Percentiles rank a stretch among this genome's conserved stretches.
phyloP scores from a whole-genome alignment of 2,329 filamentous ascomycete species.

The Fonsecaea pedrosoi region DNA sequence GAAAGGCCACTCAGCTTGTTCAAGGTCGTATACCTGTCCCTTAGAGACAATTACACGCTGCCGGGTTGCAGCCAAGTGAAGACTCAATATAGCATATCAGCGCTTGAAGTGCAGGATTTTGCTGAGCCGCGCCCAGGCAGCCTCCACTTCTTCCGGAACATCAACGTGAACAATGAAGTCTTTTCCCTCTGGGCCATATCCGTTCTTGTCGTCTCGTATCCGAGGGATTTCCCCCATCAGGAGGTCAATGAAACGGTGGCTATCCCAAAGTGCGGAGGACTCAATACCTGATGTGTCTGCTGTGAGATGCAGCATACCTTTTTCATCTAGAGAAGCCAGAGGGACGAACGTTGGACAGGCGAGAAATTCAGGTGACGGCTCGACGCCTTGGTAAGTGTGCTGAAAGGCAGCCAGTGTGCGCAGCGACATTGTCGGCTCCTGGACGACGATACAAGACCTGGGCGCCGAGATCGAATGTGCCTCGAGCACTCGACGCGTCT shows the following conservation, averaged over 20 bases:
- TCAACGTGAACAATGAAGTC: conserved; percentile 55
- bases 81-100: conserved; percentile 5
- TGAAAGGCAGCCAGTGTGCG: conserved; percentile 53
- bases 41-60: background rate
- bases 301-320: background rate
- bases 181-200: conserved; percentile 55
- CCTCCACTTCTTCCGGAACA: conserved; percentile 47
- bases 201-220: conserved; percentile 50
- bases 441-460: conserved; percentile 47
- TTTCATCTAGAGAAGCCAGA: conserved; percentile 6
- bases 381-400: conserved; percentile 45
- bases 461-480: conserved; percentile 38
- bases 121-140: conserved; percentile 43
- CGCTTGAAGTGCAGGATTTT: conserved; percentile 18
- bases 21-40: background rate
- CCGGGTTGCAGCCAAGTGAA: background rate
- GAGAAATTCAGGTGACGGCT: conserved; percentile 38
- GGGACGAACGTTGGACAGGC: conserved; percentile 47
- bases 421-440: conserved; percentile 56
- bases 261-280: conserved; percentile 46
- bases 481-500: conserved; percentile 48
- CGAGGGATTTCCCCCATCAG: conserved; percentile 54
- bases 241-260: conserved; percentile 51
- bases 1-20: background rate
- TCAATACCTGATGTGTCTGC: conserved; percentile 8